These are phyloP conservation scores for Turritis glabra DNA, from an alignment of 345 rosid species.

Conservation along the genomic window DNA sequence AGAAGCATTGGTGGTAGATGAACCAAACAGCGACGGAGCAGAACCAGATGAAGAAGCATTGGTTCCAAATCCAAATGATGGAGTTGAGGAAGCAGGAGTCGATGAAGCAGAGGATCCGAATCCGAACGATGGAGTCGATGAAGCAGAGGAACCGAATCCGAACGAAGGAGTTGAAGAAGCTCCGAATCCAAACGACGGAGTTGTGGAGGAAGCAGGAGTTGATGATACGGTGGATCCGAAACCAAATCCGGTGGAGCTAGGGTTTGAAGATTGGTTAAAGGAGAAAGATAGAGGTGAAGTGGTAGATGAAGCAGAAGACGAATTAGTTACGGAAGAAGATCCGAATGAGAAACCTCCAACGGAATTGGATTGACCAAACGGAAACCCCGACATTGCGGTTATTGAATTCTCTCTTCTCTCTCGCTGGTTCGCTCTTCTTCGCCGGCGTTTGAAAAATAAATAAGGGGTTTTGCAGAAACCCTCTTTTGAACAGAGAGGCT, in stretches of 20 bases:
- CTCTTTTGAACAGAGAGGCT: not conserved
- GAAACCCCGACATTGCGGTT: constrained; percentile 39
- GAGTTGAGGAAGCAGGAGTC: constrained; percentile 10
- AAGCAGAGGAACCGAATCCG: constrained; percentile 38
- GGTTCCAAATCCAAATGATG: constrained; percentile 31
- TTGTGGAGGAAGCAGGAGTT: constrained; percentile 34
- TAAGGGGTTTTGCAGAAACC: constrained; percentile 32
- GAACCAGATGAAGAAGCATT: constrained; percentile 33
- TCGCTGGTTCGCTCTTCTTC: constrained; percentile 24
- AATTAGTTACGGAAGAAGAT: constrained; percentile 39
- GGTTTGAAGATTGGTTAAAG: constrained; percentile 36
- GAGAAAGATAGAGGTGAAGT: constrained; percentile 43
- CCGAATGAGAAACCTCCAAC: constrained; percentile 42
- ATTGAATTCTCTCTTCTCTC: constrained; percentile 37
- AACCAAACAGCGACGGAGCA: constrained; percentile 30
- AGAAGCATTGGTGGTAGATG: constrained; percentile 27
- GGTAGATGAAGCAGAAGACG: constrained; percentile 46
- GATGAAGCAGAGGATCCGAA: constrained; percentile 29
- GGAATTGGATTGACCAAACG: constrained; percentile 48
- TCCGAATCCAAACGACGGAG: constrained; percentile 44
- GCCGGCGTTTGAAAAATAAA: constrained; percentile 20
- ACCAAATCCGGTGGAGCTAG: constrained; percentile 38
- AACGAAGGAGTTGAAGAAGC: constrained; percentile 23
- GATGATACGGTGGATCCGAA: constrained; percentile 40
- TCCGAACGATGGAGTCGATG: constrained; percentile 38